Evolutionary conservation across 2,329 filamentous ascomycete genomes (phyloP), one percentile per base, ranked within the genome.

Genomic region (Diaporthe capsici): DNA sequence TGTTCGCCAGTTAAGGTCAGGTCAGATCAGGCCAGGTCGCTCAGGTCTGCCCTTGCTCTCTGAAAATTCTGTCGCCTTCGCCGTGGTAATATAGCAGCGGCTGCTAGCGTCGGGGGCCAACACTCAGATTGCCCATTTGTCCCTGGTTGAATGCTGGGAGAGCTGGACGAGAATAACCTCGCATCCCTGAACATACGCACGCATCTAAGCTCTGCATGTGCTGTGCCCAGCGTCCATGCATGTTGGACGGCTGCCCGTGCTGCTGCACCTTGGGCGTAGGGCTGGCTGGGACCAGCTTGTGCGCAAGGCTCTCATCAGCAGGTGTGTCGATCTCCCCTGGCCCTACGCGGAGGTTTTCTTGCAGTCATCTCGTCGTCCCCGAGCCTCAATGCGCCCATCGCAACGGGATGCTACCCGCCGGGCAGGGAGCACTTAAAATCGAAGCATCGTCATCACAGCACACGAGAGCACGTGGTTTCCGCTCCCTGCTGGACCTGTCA

Each of bases 361-460:
- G 57, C 71, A 25, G 58, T 73, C 71, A 73, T 73, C 58, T 73
- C 71, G 71, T 73, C 49, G 47, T 65, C 71, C 31, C 71, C 71
- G 71, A 73, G 70, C 70, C 68, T 57, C 53, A 72, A 72, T 55
- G 37, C 47, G 65, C 49, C 31, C 34, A 42, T 55, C 31, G 39
- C 2, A 55, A 42, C 49, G 47, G 47, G 65, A 55, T 70, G 65
- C 34, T 12, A 70, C 65, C 65, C 65, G 49, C 65, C 65, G 47
- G 3, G 22, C 31, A 68, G 15, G 34, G 31, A 31, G 31, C 65
- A 28, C n/a, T 1, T 28, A 8, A 22, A 55, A 4, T 8, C 37
- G 49, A 49, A 70, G 49, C 49, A 55, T 70, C 49, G 49, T 70
- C 49, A 70, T 55, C 49, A 55, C 65, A 42, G 65, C 34, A 70